Percentiles rank a stretch among this genome's conserved stretches.
Conservation (phyloP, 2,329 filamentous ascomycete species). For the Ilyonectria destructans region DNA sequence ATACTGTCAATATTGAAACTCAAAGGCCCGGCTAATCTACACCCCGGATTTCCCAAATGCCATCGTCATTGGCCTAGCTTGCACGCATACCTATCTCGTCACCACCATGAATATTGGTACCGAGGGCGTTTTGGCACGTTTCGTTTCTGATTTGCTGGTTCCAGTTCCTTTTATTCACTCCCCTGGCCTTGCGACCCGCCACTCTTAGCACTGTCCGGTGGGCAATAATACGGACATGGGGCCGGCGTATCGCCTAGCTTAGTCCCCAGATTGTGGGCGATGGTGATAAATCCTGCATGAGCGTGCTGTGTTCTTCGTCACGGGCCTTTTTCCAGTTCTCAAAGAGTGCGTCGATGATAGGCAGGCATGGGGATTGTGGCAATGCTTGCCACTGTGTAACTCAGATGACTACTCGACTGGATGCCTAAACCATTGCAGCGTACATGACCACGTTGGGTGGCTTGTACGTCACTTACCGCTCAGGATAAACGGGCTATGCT, state of each 20-base stretch:
- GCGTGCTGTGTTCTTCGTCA: slow-evolving; percentile 12
- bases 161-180: slow-evolving; percentile 1
- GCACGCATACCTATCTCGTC: slow-evolving; percentile 20
- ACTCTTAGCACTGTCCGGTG: neutral
- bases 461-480: too few species aligned
- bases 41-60: slow-evolving; percentile 26
- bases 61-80: slow-evolving; percentile 25
- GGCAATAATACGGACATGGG: slow-evolving; percentile 13
- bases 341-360: neutral
- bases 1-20: slow-evolving; percentile 8
- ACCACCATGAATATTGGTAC: slow-evolving; percentile 24
- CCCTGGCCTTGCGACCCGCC: slow-evolving; percentile 5
- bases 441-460: neutral
- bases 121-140: slow-evolving; percentile 12
- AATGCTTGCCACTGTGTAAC: slow-evolving; percentile 4
- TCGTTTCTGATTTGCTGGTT: slow-evolving; percentile 24
- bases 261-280: slow-evolving; percentile 10
- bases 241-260: neutral
- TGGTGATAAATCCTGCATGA: slow-evolving; percentile 20
- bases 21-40: slow-evolving; percentile 24
- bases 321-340: neutral
- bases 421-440: neutral
- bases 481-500: too few species aligned
- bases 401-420: neutral
- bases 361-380: neutral